Conservation (phyloP, 495 filamentous ascomycete species). For the Trichoderma asperelloides region DNA sequence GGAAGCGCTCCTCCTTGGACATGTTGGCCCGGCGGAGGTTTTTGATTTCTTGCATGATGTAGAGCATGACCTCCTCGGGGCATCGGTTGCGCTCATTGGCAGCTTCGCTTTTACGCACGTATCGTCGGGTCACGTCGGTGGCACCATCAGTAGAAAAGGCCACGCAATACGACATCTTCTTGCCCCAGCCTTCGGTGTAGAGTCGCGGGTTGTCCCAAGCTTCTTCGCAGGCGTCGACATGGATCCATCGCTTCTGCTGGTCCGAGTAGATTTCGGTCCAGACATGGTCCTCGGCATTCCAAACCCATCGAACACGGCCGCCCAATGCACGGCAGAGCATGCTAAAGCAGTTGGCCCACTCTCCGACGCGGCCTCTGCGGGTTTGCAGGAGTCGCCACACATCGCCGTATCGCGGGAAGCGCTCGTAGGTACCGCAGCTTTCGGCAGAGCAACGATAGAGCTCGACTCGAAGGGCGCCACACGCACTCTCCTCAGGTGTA, state of each 20-base stretch:
- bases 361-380: constrained; percentile 73
- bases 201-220: constrained; percentile 90
- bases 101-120: constrained; percentile 74
- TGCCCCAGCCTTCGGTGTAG: constrained; percentile 90
- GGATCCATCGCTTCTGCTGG: constrained; percentile 89
- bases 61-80: constrained; percentile 81
- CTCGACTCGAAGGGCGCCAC: constrained; percentile 78
- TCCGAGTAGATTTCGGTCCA: constrained; percentile 98
- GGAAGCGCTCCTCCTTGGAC: constrained; percentile 68
- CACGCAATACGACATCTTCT: constrained; percentile 92
- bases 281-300: constrained; percentile 94
- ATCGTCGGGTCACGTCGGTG: constrained; percentile 90
- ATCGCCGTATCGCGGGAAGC: constrained; percentile 91
- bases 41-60: constrained; percentile 84
- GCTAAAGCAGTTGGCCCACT: constrained; percentile 98
- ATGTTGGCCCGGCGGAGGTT: constrained; percentile 68
- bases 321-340: constrained; percentile 96
- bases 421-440: constrained; percentile 66
- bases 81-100: constrained; percentile 62
- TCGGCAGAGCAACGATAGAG: constrained; percentile 72
- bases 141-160: constrained; percentile 94
- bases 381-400: constrained; percentile 90
- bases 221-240: constrained; percentile 91
- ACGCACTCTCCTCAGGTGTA: constrained; percentile 77
- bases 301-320: constrained; percentile 89